These are phyloP conservation scores for Nakazawaea peltata DNA, from an alignment of 805 yeast genomes.

Conservation along the genomic window DNA sequence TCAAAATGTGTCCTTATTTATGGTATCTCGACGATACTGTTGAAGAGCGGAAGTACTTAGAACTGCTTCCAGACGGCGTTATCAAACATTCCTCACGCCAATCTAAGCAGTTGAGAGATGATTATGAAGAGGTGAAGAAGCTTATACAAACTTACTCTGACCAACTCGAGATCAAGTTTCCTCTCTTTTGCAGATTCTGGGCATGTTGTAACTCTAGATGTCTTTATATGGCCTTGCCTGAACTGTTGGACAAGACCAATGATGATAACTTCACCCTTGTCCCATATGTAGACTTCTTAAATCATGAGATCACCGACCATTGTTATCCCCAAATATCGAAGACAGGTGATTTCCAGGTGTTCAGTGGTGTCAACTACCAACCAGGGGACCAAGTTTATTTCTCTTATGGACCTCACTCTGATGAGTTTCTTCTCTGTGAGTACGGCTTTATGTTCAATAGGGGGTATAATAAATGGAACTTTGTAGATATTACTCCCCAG, in stretches of 20 bases:
- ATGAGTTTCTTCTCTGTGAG: slow-evolving; percentile 74
- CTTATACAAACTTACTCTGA: slow-evolving; percentile 11
- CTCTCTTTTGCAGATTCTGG: slow-evolving; percentile 43
- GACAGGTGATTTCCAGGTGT: slow-evolving; percentile 48
- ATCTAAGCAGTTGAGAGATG: slow-evolving; percentile 31
- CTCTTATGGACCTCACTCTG: slow-evolving; percentile 84
- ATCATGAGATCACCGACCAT: slow-evolving; percentile 52
- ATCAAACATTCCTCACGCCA: slow-evolving; percentile 33
- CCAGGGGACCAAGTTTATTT: slow-evolving; percentile 53
- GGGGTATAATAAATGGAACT: slow-evolving; percentile 55
- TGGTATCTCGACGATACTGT: slow-evolving; percentile 40
- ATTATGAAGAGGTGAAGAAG: slow-evolving; percentile 29
- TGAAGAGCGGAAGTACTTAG: too few relatives aligned
- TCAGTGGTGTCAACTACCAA: slow-evolving; percentile 25
- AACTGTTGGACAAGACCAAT: slow-evolving; percentile 29
- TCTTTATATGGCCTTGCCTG: slow-evolving; percentile 62
- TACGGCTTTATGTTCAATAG: slow-evolving; percentile 65
- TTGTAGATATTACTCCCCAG: slow-evolving; percentile 48
- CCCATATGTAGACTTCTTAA: slow-evolving; percentile 83
- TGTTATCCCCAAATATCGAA: slow-evolving; percentile 38
- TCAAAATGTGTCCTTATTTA: slow-evolving; percentile 49
- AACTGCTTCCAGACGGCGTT: slow-evolving; percentile 37
- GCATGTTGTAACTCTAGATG: slow-evolving; percentile 88
- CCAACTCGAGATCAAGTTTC: too few relatives aligned
- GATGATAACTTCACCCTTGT: slow-evolving; percentile 81